A percentile compares a stretch with the other conserved stretches of the same genome.
These are phyloP conservation scores for Petunia hybrid DNA, from an alignment of 305 asterid genomes.

Conservation along the genomic window DNA sequence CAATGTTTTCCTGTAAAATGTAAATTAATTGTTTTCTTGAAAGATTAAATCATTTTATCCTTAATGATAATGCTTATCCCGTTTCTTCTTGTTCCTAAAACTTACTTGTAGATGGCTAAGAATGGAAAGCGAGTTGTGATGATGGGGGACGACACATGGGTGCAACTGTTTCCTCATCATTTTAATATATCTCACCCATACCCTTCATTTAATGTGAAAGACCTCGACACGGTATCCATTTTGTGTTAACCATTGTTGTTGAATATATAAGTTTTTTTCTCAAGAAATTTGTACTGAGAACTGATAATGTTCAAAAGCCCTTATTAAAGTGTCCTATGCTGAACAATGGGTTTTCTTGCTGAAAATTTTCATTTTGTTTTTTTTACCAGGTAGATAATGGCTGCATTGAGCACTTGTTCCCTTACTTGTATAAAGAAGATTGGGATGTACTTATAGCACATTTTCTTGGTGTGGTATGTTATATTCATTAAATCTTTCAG, in stretches of 20 bases:
- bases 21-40: background rate
- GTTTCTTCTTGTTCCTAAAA: constrained; percentile 22
- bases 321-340: background rate
- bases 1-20: constrained; percentile 7
- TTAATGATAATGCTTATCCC: background rate
- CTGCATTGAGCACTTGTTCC: constrained; percentile 75
- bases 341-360: background rate
- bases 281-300: background rate
- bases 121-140: constrained; percentile 90
- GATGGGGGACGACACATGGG: constrained; percentile 99
- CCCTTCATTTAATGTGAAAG: constrained; percentile 97
- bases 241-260: constrained; percentile 20
- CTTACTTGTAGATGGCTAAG: constrained; percentile 66
- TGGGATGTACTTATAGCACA: constrained; percentile 98
- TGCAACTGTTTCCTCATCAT: constrained; percentile 86
- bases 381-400: constrained; percentile 87
- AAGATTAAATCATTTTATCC: background rate
- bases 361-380: constrained; percentile 40
- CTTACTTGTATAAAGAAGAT: constrained; percentile 70
- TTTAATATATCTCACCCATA: constrained; percentile 74
- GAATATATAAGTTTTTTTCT: constrained; percentile 24
- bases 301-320: background rate
- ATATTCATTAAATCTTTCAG: constrained; percentile 19
- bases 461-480: constrained; percentile 95
- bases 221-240: constrained; percentile 77